phyloP scores from a whole-genome alignment of 75 land plant genomes.

The Cupressus sempervirens region DNA sequence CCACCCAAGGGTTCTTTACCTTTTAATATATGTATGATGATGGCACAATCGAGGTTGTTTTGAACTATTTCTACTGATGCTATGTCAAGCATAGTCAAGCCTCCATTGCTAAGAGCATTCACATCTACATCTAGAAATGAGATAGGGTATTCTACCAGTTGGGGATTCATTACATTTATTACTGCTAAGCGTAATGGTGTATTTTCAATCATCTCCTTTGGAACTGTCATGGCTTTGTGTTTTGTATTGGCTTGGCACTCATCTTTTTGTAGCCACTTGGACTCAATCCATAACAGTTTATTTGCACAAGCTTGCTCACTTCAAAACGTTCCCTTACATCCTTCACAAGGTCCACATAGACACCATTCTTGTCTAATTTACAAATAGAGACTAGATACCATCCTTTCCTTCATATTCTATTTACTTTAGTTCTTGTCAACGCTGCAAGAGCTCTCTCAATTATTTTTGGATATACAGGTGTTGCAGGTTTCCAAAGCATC shows the following conservation, averaged over 20 bases:
- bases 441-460: conserved; percentile 72
- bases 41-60: too few relatives aligned
- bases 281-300: conserved; percentile 76
- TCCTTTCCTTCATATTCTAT: conserved; percentile 54
- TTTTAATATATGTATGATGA: too few relatives aligned
- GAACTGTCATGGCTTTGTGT: too few relatives aligned
- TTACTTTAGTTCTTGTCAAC: conserved; percentile 53
- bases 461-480: conserved; percentile 76
- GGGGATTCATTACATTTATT: too few relatives aligned
- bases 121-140: too few relatives aligned
- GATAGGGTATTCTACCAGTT: too few relatives aligned
- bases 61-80: too few relatives aligned
- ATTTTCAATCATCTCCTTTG: too few relatives aligned
- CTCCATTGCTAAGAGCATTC: too few relatives aligned
- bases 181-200: too few relatives aligned
- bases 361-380: conserved; percentile 87
- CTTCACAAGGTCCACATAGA: conserved; percentile 61
- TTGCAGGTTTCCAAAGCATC: conserved; percentile 85
- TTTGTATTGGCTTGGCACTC: conserved; percentile 90
- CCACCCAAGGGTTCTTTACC: too few relatives aligned
- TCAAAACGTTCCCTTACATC: conserved; percentile 79
- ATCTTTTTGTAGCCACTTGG: conserved; percentile 77
- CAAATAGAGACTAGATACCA: conserved; percentile 49
- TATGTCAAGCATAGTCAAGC: too few relatives aligned
- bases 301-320: conserved; percentile 75